Conservation (phyloP, 495 filamentous ascomycete species). For the Chaetomidium leptoderma region DNA sequence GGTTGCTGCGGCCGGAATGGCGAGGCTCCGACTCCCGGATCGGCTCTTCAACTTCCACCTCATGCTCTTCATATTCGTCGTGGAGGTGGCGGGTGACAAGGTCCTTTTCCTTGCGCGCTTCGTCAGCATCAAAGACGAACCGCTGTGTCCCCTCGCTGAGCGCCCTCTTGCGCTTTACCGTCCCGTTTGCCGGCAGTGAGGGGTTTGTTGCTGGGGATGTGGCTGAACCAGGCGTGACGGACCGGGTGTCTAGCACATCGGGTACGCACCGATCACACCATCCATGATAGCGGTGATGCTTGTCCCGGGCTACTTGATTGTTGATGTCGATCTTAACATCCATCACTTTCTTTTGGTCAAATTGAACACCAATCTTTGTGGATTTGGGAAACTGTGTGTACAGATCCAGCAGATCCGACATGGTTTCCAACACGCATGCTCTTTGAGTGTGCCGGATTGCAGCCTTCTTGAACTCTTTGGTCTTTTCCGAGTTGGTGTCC, state of each 20-base stretch:
- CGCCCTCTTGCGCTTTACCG: constrained; percentile 45
- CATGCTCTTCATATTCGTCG: constrained; percentile 74
- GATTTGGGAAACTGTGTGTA: constrained; percentile 70
- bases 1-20: constrained; percentile 23
- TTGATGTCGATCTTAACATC: constrained; percentile 82
- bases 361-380: constrained; percentile 67
- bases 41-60: constrained; percentile 58
- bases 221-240: constrained; percentile 34
- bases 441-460: constrained; percentile 57
- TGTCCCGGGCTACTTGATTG: constrained; percentile 53
- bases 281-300: constrained; percentile 36
- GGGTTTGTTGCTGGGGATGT: constrained; percentile 39
- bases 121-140: constrained; percentile 81
- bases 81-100: constrained; percentile 64
- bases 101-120: constrained; percentile 66
- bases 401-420: constrained; percentile 81
- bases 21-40: constrained; percentile 34
- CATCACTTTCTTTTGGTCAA: constrained; percentile 71
- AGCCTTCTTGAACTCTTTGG: constrained; percentile 31
- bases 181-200: constrained; percentile 30
- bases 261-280: constrained; percentile 43
- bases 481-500: constrained; percentile 43
- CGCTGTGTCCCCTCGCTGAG: constrained; percentile 74
- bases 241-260: constrained; percentile 30
- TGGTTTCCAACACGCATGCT: constrained; percentile 73